A percentile compares a stretch with the other conserved stretches of the same genome.
Conservation (phyloP, 768 basidiomycete genomes). For the Crassisporium funariophilum region DNA sequence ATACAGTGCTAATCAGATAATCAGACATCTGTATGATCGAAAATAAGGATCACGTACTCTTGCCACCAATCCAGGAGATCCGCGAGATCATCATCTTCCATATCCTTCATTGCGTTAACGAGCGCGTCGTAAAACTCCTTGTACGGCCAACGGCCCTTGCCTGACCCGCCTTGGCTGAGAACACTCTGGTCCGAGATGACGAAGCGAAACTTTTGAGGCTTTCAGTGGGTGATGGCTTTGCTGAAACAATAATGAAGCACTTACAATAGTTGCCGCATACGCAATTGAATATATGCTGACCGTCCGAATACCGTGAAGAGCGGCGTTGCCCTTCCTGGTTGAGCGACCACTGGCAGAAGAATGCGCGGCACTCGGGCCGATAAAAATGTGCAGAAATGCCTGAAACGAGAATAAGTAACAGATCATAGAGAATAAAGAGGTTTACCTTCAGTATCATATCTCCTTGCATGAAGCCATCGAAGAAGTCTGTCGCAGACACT, state of each 20-base stretch:
- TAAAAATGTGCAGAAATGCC: conserved; percentile 5
- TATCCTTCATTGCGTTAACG: conserved; percentile 1
- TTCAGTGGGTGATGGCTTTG: background rate
- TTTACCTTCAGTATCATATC: conserved; percentile 4
- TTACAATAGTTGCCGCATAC: conserved; percentile 5
- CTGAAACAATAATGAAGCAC: background rate
- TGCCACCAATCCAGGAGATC: conserved; percentile 8
- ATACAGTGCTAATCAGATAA: conserved; percentile 1
- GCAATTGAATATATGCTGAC: conserved; percentile 7
- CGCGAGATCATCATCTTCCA: conserved; percentile 3
- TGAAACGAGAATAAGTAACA: background rate
- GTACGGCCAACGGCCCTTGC: conserved; percentile 3
- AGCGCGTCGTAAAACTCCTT: conserved; percentile 3
- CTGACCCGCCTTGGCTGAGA: background rate
- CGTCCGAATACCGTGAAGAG: conserved; percentile 1
- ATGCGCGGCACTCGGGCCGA: conserved; percentile 3
- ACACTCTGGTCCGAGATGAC: conserved; percentile 3
- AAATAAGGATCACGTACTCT: background rate
- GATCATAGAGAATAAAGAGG: background rate
- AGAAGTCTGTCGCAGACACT: background rate
- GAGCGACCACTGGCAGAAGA: background rate
- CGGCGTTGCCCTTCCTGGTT: conserved; percentile 6
- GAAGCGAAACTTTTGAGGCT: conserved; percentile 1
- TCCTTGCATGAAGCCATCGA: conserved; percentile 5
- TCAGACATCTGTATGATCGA: background rate